These are phyloP conservation scores for Calonectria pteridis DNA, from an alignment of 2,329 filamentous ascomycete genomes.

Conservation along the genomic window DNA sequence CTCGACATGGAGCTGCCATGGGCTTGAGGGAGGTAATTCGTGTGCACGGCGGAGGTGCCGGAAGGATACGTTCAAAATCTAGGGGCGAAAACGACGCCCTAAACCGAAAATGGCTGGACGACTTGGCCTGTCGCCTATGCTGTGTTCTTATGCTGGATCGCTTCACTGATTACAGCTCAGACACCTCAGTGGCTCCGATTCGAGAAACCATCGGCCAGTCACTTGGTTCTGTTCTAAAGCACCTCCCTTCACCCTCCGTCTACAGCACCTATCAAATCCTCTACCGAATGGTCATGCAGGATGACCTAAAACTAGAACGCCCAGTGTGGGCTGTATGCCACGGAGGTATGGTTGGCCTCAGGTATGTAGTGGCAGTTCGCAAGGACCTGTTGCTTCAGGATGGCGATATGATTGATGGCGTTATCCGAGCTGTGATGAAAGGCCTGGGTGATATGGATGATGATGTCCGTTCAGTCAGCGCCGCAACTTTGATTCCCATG, in stretches of 20 bases:
- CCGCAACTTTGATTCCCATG: slow-evolving; percentile 96
- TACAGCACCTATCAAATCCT: slow-evolving; percentile 87
- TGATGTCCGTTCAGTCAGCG: slow-evolving; percentile 95
- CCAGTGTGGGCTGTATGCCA: slow-evolving; percentile 96
- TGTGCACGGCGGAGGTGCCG: slow-evolving; percentile 91
- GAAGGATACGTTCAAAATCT: slow-evolving; percentile 78
- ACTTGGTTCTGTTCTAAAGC: slow-evolving; percentile 87
- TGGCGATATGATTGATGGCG: slow-evolving; percentile 88
- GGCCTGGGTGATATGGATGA: slow-evolving; percentile 92
- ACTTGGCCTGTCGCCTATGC: slow-evolving; percentile 93
- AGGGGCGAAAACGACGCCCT: slow-evolving; percentile 80
- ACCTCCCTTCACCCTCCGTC: slow-evolving; percentile 83
- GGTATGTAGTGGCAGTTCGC: slow-evolving; percentile 94
- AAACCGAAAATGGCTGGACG: slow-evolving; percentile 91
- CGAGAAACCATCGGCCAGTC: slow-evolving; percentile 96
- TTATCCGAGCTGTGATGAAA: slow-evolving; percentile 93
- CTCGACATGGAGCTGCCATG: slow-evolving; percentile 95
- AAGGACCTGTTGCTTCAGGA: slow-evolving; percentile 92
- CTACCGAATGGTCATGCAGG: slow-evolving; percentile 92
- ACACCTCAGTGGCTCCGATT: slow-evolving; percentile 96
- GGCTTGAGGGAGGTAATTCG: slow-evolving; percentile 91
- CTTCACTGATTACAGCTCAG: slow-evolving; percentile 97
- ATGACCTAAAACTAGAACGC: slow-evolving; percentile 78
- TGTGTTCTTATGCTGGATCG: slow-evolving; percentile 97
- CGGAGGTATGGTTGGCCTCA: slow-evolving; percentile 95